A percentile compares a stretch with the other conserved stretches of the same genome.
Evolutionary conservation across 495 filamentous ascomycete genomes (phyloP).

Genomic region (Staphylotrichum longicolle): DNA sequence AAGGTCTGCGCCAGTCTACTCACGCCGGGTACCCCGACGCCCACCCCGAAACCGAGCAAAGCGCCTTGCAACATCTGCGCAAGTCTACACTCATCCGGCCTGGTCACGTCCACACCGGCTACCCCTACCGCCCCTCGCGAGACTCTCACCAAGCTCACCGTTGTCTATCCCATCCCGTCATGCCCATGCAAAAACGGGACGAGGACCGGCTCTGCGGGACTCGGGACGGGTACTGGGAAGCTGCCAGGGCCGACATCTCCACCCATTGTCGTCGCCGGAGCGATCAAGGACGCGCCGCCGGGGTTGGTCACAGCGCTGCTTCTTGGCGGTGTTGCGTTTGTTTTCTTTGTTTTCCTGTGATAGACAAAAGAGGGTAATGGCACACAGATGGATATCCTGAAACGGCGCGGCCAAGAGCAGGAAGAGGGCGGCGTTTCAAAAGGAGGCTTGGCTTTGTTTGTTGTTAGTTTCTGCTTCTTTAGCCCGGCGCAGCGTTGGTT

Average conservation of each 20-base stretch:
- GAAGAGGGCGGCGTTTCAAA: not conserved
- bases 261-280: not conserved
- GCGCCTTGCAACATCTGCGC: constrained; percentile 2
- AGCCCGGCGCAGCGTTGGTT: not conserved
- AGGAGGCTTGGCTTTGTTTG: constrained; percentile 1
- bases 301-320: not conserved
- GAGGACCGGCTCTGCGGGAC: not conserved
- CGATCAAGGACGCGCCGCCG: not conserved
- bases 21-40: not conserved
- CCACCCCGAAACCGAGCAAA: not conserved
- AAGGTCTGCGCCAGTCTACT: not conserved
- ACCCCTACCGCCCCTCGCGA: not conserved
- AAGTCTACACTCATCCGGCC: not conserved
- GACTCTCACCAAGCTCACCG: constrained; percentile 10
- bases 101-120: constrained; percentile 5
- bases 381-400: not conserved
- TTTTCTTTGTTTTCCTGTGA: constrained; percentile 19
- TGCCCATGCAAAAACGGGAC: constrained; percentile 10
- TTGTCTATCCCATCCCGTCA: constrained; percentile 9
- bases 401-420: not conserved
- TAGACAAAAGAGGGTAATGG: constrained; percentile 5
- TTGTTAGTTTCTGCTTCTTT: constrained; percentile 2
- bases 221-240: not conserved
- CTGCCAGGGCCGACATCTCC: not conserved
- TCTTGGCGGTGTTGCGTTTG: not conserved